Conservation (phyloP, 1,284 basidiomycete species). For the Neolentinus lepideus region DNA sequence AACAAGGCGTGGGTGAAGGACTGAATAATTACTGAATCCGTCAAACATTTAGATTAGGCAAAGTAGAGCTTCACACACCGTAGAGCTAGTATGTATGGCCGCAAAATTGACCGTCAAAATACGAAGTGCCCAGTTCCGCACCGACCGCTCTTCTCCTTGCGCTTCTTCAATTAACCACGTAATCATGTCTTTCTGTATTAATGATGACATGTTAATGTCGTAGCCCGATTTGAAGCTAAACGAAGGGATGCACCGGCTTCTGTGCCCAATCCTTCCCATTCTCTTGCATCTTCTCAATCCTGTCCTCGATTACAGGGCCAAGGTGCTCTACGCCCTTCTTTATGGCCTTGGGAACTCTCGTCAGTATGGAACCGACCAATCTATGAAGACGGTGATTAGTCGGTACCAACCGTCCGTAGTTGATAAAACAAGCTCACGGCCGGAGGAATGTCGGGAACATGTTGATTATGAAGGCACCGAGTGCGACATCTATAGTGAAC, state of each 20-base stretch:
- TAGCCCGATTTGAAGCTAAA: not conserved
- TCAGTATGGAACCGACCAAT: slow-evolving; percentile 3
- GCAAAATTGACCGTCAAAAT: slow-evolving; percentile 22
- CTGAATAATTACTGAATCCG: slow-evolving; percentile 15
- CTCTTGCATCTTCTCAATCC: slow-evolving; percentile 8
- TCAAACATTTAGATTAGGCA: not conserved
- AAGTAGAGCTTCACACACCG: slow-evolving; percentile 11
- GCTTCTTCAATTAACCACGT: slow-evolving; percentile 21
- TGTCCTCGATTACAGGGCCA: slow-evolving; percentile 14
- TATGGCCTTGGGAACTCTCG: not conserved
- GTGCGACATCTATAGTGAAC: slow-evolving; percentile 12
- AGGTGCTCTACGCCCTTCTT: slow-evolving; percentile 6
- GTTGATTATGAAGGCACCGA: slow-evolving; percentile 10
- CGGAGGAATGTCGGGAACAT: slow-evolving; percentile 12
- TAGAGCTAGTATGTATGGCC: slow-evolving; percentile 22
- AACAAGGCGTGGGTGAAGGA: slow-evolving; percentile 29
- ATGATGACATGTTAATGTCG: not conserved
- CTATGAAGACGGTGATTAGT: slow-evolving; percentile 6
- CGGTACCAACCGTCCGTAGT: not conserved
- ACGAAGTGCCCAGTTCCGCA: slow-evolving; percentile 13
- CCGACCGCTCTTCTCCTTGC: not conserved
- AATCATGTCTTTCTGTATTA: slow-evolving; percentile 16
- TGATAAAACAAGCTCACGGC: slow-evolving; percentile 5
- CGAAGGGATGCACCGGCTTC: slow-evolving; percentile 14
- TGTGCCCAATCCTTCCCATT: slow-evolving; percentile 15